phyloP scores from a whole-genome alignment of 768 basidiomycete genomes.

The Pleurotus platypus region DNA sequence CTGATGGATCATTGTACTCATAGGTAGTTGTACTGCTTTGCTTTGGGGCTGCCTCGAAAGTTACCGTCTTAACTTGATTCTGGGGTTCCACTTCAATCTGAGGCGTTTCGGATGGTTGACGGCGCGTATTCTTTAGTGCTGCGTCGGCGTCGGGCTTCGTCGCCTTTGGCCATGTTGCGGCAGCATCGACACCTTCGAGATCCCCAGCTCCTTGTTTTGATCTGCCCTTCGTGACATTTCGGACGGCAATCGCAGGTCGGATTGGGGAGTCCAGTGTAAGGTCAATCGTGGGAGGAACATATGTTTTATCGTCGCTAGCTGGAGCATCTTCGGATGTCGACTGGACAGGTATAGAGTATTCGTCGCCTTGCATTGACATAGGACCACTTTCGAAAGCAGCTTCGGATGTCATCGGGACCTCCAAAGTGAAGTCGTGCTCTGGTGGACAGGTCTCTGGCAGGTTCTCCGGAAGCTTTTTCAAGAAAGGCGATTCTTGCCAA shows the following conservation, averaged over 20 bases:
- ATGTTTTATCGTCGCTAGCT: background rate
- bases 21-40: background rate
- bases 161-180: too few species aligned
- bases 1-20: too few species aligned
- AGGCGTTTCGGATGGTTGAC: too few species aligned
- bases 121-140: too few species aligned
- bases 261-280: constrained; percentile 31
- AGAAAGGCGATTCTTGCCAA: constrained; percentile 22
- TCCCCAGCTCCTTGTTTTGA: background rate
- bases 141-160: too few species aligned
- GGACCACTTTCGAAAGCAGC: background rate
- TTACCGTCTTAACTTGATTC: background rate
- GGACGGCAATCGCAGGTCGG: background rate
- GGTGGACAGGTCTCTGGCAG: background rate
- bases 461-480: constrained; percentile 2
- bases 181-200: too few species aligned
- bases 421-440: background rate
- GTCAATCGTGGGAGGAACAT: constrained; percentile 36
- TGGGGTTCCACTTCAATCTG: too few species aligned
- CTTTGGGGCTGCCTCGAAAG: background rate
- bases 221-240: background rate
- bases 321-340: background rate
- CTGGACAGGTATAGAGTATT: background rate
- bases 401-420: background rate
- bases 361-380: constrained; percentile 1